These are phyloP conservation scores for Botryosphaeria dothidea DNA, from an alignment of 2,329 filamentous ascomycete species.

Conservation along the genomic window DNA sequence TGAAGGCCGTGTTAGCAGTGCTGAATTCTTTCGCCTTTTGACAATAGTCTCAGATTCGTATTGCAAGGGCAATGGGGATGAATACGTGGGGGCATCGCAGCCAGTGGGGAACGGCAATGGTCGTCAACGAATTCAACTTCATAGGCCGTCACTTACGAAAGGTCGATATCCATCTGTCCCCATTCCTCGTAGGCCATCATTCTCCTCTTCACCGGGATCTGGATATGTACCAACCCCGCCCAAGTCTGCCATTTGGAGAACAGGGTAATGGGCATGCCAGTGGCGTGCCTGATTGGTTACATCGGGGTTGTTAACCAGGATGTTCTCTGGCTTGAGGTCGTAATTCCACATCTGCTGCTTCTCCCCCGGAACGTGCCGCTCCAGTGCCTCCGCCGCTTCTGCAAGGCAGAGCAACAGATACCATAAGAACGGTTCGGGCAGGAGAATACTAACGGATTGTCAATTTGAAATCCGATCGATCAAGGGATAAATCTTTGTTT, in stretches of 20 bases:
- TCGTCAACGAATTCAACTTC: too few relatives aligned
- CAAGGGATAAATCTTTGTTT: neutral
- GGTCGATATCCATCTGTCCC: neutral
- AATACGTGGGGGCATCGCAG: too few relatives aligned
- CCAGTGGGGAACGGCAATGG: too few relatives aligned
- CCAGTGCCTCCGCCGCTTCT: neutral
- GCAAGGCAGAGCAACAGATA: slow-evolving; percentile 5
- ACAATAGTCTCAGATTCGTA: too few relatives aligned
- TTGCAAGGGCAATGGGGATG: too few relatives aligned
- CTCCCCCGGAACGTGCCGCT: neutral
- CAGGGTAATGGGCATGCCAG: slow-evolving; percentile 2
- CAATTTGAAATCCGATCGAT: too few relatives aligned
- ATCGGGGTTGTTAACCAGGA: neutral
- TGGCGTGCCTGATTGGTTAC: neutral
- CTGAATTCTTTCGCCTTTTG: too few relatives aligned
- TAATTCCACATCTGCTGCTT: neutral
- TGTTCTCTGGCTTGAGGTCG: slow-evolving; percentile 8
- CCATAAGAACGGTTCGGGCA: slow-evolving; percentile 9
- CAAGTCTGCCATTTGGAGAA: neutral
- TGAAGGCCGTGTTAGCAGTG: neutral
- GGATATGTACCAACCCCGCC: neutral
- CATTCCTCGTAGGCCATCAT: neutral
- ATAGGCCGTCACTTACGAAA: neutral
- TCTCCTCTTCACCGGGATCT: neutral
- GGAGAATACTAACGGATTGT: neutral